phyloP scores from a whole-genome alignment of 176 grass and related monocot species.

The Cenchrus americanus region DNA sequence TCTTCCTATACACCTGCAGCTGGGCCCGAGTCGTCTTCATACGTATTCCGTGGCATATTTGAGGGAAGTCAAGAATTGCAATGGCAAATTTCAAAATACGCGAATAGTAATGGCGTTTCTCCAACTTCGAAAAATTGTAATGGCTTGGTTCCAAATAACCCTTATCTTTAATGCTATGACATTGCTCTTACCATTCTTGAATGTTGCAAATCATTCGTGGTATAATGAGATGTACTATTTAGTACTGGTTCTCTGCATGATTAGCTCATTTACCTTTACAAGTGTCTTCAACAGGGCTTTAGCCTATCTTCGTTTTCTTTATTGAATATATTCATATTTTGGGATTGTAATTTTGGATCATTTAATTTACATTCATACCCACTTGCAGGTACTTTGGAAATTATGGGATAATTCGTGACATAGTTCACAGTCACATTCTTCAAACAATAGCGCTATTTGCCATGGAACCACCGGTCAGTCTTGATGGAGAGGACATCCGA shows the following conservation, averaged over 20 bases:
- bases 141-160: too few relatives aligned
- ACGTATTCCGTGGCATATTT: too few relatives aligned
- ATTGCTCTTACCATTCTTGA: not conserved
- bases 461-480: slow-evolving; percentile 91
- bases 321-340: not conserved
- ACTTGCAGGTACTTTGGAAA: slow-evolving; percentile 75
- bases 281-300: slow-evolving; percentile 1
- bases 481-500: slow-evolving; percentile 94
- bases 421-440: slow-evolving; percentile 92
- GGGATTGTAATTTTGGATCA: not conserved
- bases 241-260: not conserved
- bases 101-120: too few relatives aligned
- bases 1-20: too few relatives aligned
- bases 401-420: slow-evolving; percentile 91
- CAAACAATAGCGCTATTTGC: slow-evolving; percentile 92
- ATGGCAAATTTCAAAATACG: too few relatives aligned
- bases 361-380: slow-evolving; percentile 11
- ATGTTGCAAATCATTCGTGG: not conserved
- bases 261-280: slow-evolving; percentile 35
- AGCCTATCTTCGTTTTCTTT: slow-evolving; percentile 34
- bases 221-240: slow-evolving; percentile 14
- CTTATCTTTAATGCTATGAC: slow-evolving; percentile 3
- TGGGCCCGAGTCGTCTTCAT: too few relatives aligned
- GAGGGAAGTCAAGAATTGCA: too few relatives aligned
- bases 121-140: too few relatives aligned